These are phyloP conservation scores for Starmerella etchellsii DNA, from an alignment of 805 yeast genomes.

Conservation along the genomic window DNA sequence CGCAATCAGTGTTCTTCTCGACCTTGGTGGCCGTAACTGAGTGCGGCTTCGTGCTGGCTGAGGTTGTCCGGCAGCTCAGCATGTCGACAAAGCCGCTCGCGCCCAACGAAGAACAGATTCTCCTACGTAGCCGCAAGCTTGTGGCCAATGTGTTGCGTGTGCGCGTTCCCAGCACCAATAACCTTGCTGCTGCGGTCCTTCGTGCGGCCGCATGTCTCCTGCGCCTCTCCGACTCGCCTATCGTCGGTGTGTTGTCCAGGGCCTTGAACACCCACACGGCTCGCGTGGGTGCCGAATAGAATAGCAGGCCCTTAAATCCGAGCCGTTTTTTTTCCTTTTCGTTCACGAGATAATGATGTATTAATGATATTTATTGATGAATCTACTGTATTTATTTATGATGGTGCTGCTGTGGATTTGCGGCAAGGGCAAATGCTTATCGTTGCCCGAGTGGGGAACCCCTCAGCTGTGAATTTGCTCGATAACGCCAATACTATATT, in stretches of 20 bases:
- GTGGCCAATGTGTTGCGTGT: conserved; percentile 10
- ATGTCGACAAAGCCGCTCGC: conserved; percentile 10
- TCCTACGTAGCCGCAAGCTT: conserved; percentile 18
- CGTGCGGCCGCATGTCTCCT: conserved; percentile 14
- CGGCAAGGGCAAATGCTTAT: no score
- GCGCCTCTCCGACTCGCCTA: conserved; percentile 15
- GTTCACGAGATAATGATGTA: no score
- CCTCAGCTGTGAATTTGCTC: no score
- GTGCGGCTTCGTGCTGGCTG: conserved; percentile 28
- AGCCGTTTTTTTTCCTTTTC: no score
- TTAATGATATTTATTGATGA: no score
- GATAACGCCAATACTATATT: no score
- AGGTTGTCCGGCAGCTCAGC: conserved; percentile 19
- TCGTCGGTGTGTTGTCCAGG: conserved; percentile 14
- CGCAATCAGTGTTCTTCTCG: conserved; percentile 28
- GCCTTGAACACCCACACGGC: conserved; percentile 9
- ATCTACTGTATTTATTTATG: no score
- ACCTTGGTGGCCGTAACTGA: conserved; percentile 28
- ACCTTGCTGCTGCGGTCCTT: conserved; percentile 9
- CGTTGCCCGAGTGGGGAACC: no score
- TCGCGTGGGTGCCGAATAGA: conserved; percentile 1
- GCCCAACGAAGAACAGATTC: conserved; percentile 17
- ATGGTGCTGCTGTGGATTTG: no score
- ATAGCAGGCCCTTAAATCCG: no score
- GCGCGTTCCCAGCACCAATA: conserved; percentile 1